These are phyloP conservation scores for Truncatella angustata DNA, from an alignment of 2,329 filamentous ascomycete species.

Conservation along the genomic window DNA sequence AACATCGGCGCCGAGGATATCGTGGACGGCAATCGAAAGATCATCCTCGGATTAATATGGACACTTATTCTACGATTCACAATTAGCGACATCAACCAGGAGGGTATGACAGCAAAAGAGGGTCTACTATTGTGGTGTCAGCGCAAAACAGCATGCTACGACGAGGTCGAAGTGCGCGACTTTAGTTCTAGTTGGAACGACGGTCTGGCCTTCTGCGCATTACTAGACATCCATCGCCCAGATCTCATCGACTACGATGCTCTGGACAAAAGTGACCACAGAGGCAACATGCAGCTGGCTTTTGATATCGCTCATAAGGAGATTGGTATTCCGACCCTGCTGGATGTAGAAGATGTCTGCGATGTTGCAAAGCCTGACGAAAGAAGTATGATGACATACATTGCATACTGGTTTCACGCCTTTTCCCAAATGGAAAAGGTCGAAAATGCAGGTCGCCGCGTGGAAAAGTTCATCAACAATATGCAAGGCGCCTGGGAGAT, in stretches of 20 bases:
- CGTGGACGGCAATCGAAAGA: constrained; percentile 96
- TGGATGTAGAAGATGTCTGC: constrained; percentile 97
- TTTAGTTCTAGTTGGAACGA: constrained; percentile 98
- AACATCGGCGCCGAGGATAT: constrained; percentile 99
- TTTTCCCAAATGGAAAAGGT: constrained; percentile 99
- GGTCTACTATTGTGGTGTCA: constrained; percentile 96
- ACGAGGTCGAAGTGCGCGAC: constrained; percentile 92
- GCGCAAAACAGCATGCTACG: constrained; percentile 96
- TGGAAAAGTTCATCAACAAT: constrained; percentile 97
- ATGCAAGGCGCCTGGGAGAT: constrained; percentile 99
- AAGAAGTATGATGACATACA: constrained; percentile 97
- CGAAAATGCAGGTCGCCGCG: constrained; percentile 91
- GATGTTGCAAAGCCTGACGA: constrained; percentile 96
- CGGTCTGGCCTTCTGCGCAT: constrained; percentile 90
- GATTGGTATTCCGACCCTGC: constrained; percentile 91
- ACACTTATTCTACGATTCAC: constrained; percentile 97
- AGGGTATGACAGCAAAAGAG: constrained; percentile 96
- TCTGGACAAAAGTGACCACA: constrained; percentile 90
- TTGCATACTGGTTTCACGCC: constrained; percentile 99
- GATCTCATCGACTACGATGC: constrained; percentile 96
- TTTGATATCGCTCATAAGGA: constrained; percentile 96
- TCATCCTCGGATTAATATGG: constrained; percentile 96
- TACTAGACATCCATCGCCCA: constrained; percentile 94
- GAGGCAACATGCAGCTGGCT: constrained; percentile 95
- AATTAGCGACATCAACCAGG: constrained; percentile 97